Conservation (phyloP, 2,329 filamentous ascomycete genomes). For the Neonectria hederae region DNA sequence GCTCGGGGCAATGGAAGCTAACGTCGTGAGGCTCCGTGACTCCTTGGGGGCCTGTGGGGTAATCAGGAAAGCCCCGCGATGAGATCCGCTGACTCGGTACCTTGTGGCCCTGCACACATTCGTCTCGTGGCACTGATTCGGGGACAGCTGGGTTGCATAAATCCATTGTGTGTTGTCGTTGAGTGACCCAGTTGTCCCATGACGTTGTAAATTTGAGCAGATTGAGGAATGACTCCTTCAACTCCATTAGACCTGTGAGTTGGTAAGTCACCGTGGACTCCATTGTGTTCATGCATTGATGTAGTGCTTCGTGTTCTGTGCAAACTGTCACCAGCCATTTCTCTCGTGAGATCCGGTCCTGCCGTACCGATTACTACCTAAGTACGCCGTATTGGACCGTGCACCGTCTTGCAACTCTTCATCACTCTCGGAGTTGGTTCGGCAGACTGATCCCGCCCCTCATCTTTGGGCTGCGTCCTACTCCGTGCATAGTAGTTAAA, state of each 20-base stretch:
- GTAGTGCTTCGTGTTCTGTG: neutral
- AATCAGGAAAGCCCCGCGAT: constrained; percentile 8
- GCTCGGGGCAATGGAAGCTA: constrained; percentile 41
- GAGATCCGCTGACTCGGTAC: constrained; percentile 19
- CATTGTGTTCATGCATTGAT: neutral
- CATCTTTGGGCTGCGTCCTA: neutral
- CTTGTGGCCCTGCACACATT: neutral
- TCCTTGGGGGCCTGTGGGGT: constrained; percentile 7
- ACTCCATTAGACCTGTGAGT: neutral
- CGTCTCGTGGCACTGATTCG: neutral
- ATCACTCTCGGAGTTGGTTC: neutral
- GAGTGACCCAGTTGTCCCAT: neutral
- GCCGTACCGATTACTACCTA: neutral
- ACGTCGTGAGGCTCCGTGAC: constrained; percentile 20
- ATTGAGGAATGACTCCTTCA: neutral
- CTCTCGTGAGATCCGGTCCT: neutral
- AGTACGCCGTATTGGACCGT: neutral
- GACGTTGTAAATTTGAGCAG: neutral
- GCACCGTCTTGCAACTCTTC: neutral
- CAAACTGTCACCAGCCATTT: neutral
- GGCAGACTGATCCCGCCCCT: neutral
- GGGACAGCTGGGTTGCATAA: neutral
- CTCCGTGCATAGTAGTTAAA: neutral
- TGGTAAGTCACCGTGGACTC: neutral
- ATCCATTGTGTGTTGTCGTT: no score